phyloP scores from a whole-genome alignment of 1,139 yeast genomes.

The Diutina mesorugosa region DNA sequence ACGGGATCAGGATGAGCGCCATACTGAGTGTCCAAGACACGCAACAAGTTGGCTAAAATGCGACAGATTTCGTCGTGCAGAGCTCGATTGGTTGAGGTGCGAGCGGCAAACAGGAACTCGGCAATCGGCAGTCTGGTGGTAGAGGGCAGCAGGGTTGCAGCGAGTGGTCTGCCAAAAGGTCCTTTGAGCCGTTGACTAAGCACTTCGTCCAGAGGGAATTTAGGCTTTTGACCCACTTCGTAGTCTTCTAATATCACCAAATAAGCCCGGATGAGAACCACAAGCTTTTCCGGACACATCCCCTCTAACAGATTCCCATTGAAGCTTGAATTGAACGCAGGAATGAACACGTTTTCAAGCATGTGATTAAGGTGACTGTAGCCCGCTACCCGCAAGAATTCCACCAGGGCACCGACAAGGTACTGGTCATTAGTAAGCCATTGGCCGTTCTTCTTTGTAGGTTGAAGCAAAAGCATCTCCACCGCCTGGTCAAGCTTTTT shows the following conservation, averaged over 20 bases:
- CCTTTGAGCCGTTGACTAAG: slow-evolving; percentile 14
- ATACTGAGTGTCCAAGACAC: slow-evolving; percentile 46
- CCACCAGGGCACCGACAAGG: slow-evolving; percentile 54
- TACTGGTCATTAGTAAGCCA: slow-evolving; percentile 56
- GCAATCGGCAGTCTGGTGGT: background rate
- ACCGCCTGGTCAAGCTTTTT: slow-evolving; percentile 41
- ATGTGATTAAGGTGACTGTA: slow-evolving; percentile 68
- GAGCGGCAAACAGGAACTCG: background rate
- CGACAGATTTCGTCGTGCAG: slow-evolving; percentile 68
- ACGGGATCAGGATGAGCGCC: slow-evolving; percentile 19
- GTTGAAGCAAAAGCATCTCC: slow-evolving; percentile 37
- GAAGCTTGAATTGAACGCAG: slow-evolving; percentile 41
- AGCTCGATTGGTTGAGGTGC: slow-evolving; percentile 18
- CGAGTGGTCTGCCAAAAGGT: slow-evolving; percentile 5
- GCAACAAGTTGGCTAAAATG: slow-evolving; percentile 44
- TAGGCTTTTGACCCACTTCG: slow-evolving; percentile 47
- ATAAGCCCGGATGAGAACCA: slow-evolving; percentile 61
- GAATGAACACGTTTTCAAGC: slow-evolving; percentile 64
- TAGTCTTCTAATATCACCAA: slow-evolving; percentile 53
- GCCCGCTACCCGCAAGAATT: slow-evolving; percentile 64
- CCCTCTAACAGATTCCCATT: slow-evolving; percentile 48
- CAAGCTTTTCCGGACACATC: slow-evolving; percentile 55
- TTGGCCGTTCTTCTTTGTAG: slow-evolving; percentile 48
- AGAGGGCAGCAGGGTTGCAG: background rate
- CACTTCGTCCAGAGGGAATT: slow-evolving; percentile 59